A percentile compares a stretch with the other conserved stretches of the same genome.
These are phyloP conservation scores for Ogataea paraovalis DNA, from an alignment of 805 yeast genomes.

Conservation along the genomic window DNA sequence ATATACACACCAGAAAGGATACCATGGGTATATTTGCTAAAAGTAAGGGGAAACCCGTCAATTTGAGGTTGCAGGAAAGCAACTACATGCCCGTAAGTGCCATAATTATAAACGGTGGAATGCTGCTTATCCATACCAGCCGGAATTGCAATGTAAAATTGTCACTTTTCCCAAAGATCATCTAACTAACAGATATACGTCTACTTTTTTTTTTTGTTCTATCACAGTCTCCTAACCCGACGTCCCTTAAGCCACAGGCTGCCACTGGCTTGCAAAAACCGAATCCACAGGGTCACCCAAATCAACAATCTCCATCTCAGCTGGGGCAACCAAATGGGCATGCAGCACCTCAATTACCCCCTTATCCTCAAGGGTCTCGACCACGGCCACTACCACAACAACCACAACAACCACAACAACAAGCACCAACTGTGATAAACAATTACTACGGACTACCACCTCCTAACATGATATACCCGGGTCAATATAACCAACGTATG, in stretches of 20 bases:
- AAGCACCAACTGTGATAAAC: constrained; percentile 11
- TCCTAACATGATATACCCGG: not conserved
- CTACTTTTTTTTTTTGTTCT: not conserved
- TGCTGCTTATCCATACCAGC: too few relatives aligned
- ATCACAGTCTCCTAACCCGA: constrained; percentile 19
- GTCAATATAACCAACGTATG: constrained; percentile 1
- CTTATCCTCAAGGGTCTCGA: constrained; percentile 3
- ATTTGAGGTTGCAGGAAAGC: constrained; percentile 18
- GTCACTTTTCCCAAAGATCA: not conserved
- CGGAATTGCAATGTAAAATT: not conserved
- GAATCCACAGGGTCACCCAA: constrained; percentile 5
- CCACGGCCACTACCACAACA: constrained; percentile 1
- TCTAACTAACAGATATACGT: not conserved
- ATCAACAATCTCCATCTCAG: constrained; percentile 13
- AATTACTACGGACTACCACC: constrained; percentile 11
- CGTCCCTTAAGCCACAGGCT: constrained; percentile 17
- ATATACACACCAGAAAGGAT: not conserved
- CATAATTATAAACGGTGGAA: too few relatives aligned
- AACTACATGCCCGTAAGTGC: constrained; percentile 19
- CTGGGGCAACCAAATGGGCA: not conserved
- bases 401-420: not conserved
- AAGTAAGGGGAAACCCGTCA: constrained; percentile 17
- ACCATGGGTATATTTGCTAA: constrained; percentile 19
- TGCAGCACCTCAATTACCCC: constrained; percentile 9
- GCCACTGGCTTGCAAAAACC: constrained; percentile 13